Percentiles rank a stretch among this genome's conserved stretches.
Conservation (phyloP, 306 rosid genomes). For the Fragaria iinumae region DNA sequence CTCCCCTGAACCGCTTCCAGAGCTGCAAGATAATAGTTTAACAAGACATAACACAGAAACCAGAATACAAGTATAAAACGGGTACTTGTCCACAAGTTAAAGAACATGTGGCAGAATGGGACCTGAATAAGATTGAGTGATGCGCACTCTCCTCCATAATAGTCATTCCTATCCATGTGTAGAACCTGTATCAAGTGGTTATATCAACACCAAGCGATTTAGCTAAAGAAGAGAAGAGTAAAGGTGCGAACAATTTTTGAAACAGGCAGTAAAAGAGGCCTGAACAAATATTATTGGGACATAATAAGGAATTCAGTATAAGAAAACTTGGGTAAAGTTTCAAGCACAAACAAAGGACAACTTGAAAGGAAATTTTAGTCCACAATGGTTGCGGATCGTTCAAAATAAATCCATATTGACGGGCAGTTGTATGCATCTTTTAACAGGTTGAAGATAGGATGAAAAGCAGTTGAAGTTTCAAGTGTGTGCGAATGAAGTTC, state of each 20-base stretch:
- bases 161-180: constrained; percentile 96
- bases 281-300: background rate
- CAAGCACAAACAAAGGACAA: background rate
- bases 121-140: constrained; percentile 93
- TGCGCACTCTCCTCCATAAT: constrained; percentile 92
- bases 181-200: constrained; percentile 51
- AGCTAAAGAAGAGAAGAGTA: background rate
- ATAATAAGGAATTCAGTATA: background rate
- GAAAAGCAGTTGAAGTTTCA: background rate
- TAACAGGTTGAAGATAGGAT: background rate
- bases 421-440: background rate
- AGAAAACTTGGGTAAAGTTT: background rate
- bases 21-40: constrained; percentile 48
- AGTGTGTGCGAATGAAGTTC: background rate
- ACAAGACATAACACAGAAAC: constrained; percentile 1
- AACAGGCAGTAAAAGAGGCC: background rate
- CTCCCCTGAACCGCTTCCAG: constrained; percentile 92
- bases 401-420: background rate
- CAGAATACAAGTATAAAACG: background rate
- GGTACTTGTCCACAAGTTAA: no score
- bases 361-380: no score
- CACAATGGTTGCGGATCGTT: background rate
- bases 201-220: background rate
- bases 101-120: constrained; percentile 5
- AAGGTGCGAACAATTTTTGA: background rate